Evolutionary conservation across 2,329 filamentous ascomycete genomes (phyloP).

Genomic region (Sporothrix sp.): DNA sequence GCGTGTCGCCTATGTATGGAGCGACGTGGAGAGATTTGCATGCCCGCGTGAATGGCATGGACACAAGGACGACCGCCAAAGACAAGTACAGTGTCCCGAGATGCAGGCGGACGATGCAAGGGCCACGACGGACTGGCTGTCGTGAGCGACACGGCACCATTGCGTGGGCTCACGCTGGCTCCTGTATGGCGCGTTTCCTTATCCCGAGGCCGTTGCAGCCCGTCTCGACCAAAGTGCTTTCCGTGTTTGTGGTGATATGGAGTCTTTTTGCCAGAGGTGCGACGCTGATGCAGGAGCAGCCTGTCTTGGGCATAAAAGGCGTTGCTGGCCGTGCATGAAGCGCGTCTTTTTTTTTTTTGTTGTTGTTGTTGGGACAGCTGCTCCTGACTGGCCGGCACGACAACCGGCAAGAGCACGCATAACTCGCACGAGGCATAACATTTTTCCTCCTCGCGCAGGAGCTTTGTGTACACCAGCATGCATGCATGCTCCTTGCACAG

Average conservation of each 20-base stretch:
- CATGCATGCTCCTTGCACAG: background rate
- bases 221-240: too few relatives aligned
- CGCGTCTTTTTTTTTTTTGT: too few relatives aligned
- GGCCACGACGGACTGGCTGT: background rate
- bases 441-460: background rate
- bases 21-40: too few relatives aligned
- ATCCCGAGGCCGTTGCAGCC: background rate
- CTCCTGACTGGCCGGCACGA: too few relatives aligned
- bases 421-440: background rate
- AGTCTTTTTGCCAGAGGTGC: too few relatives aligned
- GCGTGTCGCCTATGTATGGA: too few relatives aligned
- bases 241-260: background rate
- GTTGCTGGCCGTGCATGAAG: background rate
- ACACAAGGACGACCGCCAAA: too few relatives aligned
- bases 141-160: constrained; percentile 2
- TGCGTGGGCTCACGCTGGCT: background rate
- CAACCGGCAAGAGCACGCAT: background rate
- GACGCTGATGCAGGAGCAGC: too few relatives aligned
- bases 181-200: background rate
- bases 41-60: background rate
- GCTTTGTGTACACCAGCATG: too few relatives aligned
- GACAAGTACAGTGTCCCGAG: too few relatives aligned
- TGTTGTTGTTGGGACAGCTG: too few relatives aligned
- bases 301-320: background rate
- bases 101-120: too few relatives aligned